Evolutionary conservation across 768 basidiomycete genomes (phyloP).

Genomic region (Leccinum ochraceum): DNA sequence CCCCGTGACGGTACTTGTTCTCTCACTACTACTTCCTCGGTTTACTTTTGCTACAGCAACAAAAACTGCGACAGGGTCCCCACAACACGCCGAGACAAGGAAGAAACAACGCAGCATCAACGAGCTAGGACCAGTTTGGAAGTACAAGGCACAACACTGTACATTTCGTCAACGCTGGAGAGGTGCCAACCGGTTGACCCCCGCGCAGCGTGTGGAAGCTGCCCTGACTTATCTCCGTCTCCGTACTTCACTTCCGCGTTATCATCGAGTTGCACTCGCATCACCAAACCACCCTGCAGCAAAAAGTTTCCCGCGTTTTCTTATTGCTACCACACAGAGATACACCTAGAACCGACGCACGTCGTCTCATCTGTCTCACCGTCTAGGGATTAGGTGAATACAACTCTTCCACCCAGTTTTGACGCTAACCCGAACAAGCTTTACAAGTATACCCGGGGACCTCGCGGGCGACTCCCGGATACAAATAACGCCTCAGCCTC

Average conservation of each 20-base stretch:
- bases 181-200: neutral
- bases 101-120: conserved; percentile 7
- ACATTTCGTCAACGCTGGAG: neutral
- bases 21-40: neutral
- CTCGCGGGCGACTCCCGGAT: neutral
- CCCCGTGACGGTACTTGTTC: neutral
- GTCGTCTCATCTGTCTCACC: conserved; percentile 13
- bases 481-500: neutral
- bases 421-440: neutral
- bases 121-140: conserved; percentile 14
- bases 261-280: neutral
- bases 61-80: conserved; percentile 6
- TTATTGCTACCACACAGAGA: neutral
- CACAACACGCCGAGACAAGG: conserved; percentile 21
- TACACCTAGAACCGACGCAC: conserved; percentile 2
- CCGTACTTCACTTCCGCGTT: conserved; percentile 20
- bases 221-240: conserved; percentile 25
- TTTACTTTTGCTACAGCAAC: neutral
- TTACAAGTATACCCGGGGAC: conserved; percentile 2
- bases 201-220: conserved; percentile 14
- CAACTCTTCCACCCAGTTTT: neutral
- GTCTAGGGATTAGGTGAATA: neutral
- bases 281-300: conserved; percentile 2
- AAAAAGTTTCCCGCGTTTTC: conserved; percentile 1
- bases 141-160: conserved; percentile 8